Evolutionary conservation across 83 land plant genomes (phyloP).

Genomic region (Diphasiastrum complanatum): DNA sequence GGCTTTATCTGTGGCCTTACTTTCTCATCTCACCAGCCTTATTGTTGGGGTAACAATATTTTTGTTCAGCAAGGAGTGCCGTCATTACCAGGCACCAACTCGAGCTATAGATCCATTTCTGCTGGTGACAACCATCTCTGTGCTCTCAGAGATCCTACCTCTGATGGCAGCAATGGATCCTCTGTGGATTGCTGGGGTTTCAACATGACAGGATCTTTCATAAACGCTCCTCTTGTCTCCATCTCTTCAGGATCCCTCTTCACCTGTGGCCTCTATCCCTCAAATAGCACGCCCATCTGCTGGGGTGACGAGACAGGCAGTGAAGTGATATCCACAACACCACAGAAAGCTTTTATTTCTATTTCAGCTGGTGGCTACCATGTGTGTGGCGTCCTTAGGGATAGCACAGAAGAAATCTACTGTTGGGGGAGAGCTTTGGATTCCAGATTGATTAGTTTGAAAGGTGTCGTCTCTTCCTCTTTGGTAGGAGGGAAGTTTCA

Average conservation of each 20-base stretch:
- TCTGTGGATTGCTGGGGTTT: constrained; percentile 85
- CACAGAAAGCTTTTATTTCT: constrained; percentile 30
- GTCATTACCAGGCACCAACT: constrained; percentile 32
- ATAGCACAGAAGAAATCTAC: constrained; percentile 19
- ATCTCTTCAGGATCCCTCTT: constrained; percentile 65
- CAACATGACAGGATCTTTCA: constrained; percentile 54
- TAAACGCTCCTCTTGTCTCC: constrained; percentile 39
- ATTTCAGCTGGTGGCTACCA: constrained; percentile 80
- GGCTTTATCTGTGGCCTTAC: constrained; percentile 77
- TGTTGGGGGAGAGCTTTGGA: constrained; percentile 39
- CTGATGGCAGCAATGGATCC: constrained; percentile 10
- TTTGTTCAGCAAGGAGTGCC: constrained; percentile 66
- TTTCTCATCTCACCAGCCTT: constrained; percentile 41
- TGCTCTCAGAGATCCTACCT: constrained; percentile 35
- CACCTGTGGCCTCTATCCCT: constrained; percentile 55
- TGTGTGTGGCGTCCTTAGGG: constrained; percentile 65
- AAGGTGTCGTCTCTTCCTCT: constrained; percentile 5
- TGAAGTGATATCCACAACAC: constrained; percentile 39
- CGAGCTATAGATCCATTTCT: constrained; percentile 43
- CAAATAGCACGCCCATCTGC: constrained; percentile 47
- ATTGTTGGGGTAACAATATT: constrained; percentile 73
- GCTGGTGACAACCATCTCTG: constrained; percentile 85
- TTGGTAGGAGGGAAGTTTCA: constrained; percentile 74
- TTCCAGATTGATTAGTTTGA: not conserved
- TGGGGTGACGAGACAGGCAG: constrained; percentile 85